phyloP scores from a whole-genome alignment of 1,284 basidiomycete species.

The Malassezia yamatoensis region DNA sequence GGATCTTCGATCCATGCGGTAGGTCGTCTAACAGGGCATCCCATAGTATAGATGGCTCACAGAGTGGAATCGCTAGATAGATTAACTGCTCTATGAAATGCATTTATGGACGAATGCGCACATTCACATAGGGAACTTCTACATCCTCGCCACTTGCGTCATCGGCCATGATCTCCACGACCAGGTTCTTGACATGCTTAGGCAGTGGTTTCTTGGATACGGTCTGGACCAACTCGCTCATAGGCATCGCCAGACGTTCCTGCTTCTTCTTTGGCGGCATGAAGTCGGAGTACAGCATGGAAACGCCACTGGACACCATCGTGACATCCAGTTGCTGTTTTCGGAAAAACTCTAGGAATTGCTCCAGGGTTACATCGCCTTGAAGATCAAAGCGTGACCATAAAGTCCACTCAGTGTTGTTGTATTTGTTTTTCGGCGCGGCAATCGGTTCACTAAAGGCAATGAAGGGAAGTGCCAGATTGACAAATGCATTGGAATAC shows the following conservation, averaged over 20 bases:
- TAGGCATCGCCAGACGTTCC: conserved; percentile 51
- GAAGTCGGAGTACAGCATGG: conserved; percentile 79
- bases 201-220: conserved; percentile 56
- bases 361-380: conserved; percentile 75
- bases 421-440: conserved; percentile 52
- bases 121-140: conserved; percentile 47
- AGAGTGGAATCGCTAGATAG: too few species aligned
- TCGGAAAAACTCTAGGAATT: conserved; percentile 77
- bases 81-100: too few species aligned
- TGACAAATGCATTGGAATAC: conserved; percentile 93
- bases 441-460: conserved; percentile 97
- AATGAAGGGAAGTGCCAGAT: conserved; percentile 95
- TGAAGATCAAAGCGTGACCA: conserved; percentile 89
- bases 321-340: conserved; percentile 75
- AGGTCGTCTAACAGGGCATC: too few species aligned
- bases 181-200: conserved; percentile 58
- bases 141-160: conserved; percentile 72
- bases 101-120: conserved; percentile 15
- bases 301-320: conserved; percentile 94
- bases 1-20: neutral
- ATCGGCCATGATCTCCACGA: conserved; percentile 87
- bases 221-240: conserved; percentile 79
- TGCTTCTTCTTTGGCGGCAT: conserved; percentile 40
- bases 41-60: too few species aligned
- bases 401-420: conserved; percentile 81